Evolutionary conservation across 257 asterid species (phyloP).

Genomic region (Lantana camara): DNA sequence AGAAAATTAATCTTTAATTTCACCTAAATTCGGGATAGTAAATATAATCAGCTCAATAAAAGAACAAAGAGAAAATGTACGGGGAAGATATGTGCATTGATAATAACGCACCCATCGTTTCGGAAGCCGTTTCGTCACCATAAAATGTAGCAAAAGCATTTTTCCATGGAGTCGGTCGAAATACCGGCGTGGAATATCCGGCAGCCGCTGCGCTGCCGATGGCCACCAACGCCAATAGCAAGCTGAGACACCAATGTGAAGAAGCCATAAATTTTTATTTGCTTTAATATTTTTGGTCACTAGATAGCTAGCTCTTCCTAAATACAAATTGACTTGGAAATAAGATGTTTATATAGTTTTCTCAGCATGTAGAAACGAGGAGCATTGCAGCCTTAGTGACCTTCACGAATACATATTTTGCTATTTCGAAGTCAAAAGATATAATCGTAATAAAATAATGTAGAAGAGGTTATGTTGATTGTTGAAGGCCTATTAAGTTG

Average conservation of each 20-base stretch:
- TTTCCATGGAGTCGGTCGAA: conserved; percentile 46
- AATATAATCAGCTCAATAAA: no score
- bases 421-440: conserved; percentile 27
- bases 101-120: conserved; percentile 46
- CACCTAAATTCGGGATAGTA: no score
- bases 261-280: conserved; percentile 41
- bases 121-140: conserved; percentile 70
- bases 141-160: conserved; percentile 71
- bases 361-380: neutral
- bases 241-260: conserved; percentile 31
- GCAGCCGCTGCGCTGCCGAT: conserved; percentile 31
- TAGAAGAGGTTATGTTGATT: neutral
- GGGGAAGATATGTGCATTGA: no score
- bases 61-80: no score
- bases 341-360: conserved; percentile 39
- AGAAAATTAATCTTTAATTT: no score
- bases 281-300: neutral
- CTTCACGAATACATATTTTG: conserved; percentile 37
- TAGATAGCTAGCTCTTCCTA: conserved; percentile 1
- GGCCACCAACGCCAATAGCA: conserved; percentile 35
- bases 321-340: conserved; percentile 34
- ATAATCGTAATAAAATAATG: neutral
- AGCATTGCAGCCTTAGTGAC: conserved; percentile 38
- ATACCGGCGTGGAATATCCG: conserved; percentile 31
- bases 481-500: neutral